These are phyloP conservation scores for Dissophora ornata DNA, from an alignment of 192 early-diverging fungal genomes.

Conservation along the genomic window DNA sequence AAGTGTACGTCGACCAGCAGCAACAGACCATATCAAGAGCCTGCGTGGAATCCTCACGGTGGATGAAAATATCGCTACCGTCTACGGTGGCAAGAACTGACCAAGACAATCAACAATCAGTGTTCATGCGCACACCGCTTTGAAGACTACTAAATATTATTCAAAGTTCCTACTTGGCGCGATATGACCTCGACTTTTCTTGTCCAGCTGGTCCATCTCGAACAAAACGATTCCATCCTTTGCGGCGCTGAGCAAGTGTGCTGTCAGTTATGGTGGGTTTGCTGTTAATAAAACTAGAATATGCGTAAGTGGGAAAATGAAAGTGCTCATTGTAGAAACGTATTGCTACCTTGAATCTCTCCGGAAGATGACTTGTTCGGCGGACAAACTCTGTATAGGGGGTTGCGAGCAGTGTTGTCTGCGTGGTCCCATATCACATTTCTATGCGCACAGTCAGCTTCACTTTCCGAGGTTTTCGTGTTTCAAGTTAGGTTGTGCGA, in stretches of 20 bases:
- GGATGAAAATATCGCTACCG: slow-evolving; percentile 21
- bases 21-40: slow-evolving; percentile 22
- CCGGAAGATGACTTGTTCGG: slow-evolving; percentile 3
- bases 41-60: slow-evolving; percentile 4
- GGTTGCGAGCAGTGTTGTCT: not conserved
- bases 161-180: slow-evolving; percentile 3
- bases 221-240: slow-evolving; percentile 27
- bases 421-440: slow-evolving; percentile 23
- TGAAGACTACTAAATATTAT: not conserved
- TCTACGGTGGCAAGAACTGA: slow-evolving; percentile 13
- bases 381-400: slow-evolving; percentile 4
- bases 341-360: slow-evolving; percentile 6
- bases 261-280: not conserved
- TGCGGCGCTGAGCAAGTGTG: not conserved
- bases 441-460: slow-evolving; percentile 5
- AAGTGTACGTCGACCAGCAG: slow-evolving; percentile 35
- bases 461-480: too few species aligned
- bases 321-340: not conserved
- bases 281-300: too few species aligned
- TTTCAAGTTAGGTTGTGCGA: too few species aligned
- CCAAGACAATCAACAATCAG: not conserved
- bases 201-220: slow-evolving; percentile 31
- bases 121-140: too few species aligned
- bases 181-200: slow-evolving; percentile 4
- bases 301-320: too few species aligned